A percentile compares a stretch with the other conserved stretches of the same genome.
phyloP scores from a whole-genome alignment of 345 rosid genomes.

The Adansonia digitata region DNA sequence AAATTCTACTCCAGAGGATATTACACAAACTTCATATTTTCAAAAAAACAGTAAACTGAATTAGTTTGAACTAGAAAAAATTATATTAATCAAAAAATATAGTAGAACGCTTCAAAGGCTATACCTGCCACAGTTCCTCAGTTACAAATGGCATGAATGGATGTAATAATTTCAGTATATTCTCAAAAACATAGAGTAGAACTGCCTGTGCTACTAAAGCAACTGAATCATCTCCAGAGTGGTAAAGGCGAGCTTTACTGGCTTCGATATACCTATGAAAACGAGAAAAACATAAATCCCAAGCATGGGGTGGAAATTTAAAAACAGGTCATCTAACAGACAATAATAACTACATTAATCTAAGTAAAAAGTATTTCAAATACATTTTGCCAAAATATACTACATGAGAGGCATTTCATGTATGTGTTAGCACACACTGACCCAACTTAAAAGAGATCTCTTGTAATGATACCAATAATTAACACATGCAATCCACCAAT shows the following conservation, averaged over 20 bases:
- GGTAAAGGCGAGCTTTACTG: conserved; percentile 82
- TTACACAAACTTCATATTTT: neutral
- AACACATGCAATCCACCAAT: neutral
- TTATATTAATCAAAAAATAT: neutral
- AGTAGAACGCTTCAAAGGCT: neutral
- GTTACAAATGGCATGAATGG: conserved; percentile 99
- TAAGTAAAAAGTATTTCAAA: neutral
- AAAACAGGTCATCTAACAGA: neutral
- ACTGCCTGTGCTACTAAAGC: conserved; percentile 74
- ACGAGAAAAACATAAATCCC: conserved; percentile 20
- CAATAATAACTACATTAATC: neutral
- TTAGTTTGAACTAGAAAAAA: neutral
- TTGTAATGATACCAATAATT: neutral
- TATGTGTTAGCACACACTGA: neutral
- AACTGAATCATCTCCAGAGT: conserved; percentile 42
- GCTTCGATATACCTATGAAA: conserved; percentile 86
- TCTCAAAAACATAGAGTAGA: conserved; percentile 77
- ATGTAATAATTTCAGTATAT: conserved; percentile 78
- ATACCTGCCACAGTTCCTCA: conserved; percentile 97
- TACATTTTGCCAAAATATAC: neutral
- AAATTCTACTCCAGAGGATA: neutral
- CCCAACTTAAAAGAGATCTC: neutral
- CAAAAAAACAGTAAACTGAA: neutral
- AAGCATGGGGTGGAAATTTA: neutral
- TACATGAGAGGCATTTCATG: neutral